Base-by-base conservation (phyloP, 2,329 filamentous ascomycete species). In the Aspergillus quadricinctus region DNA sequence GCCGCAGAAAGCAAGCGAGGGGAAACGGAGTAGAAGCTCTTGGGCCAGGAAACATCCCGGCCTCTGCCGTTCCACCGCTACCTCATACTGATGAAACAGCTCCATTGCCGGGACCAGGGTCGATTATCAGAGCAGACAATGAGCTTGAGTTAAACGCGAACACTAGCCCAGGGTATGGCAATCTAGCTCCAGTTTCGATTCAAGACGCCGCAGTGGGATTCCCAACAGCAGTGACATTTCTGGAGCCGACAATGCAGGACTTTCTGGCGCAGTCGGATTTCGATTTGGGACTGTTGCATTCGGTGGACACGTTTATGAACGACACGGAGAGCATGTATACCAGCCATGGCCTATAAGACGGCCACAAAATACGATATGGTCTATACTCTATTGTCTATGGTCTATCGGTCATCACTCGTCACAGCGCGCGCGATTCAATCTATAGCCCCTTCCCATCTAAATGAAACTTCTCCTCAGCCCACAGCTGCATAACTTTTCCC, bases 171-270 rank as follows among this genome's bases (percentile, higher is more conserved):
- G 31, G 31, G 14, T 17, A 37, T 37, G 31, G 14, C 14, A 37
- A 17, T 14, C 31, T 7, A n/a, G 31, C 31, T 14, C 31, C 31
- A 17, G 5, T 37, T 17, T 17, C 19, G 28, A 43, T 21, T 23
- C 37, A 35, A 25, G 46, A 69, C 5, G 59, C 59, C 3, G 51
- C 62, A 8, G 60, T 55, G 9, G 70, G 69, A 8, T 73, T 72
- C 53, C 72, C 71, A 37, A 72, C 71, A 0, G 70, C 69, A 45
- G 73, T 74, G 70, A 65, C 72, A 8, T 72, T 74, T 49, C 57
- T 73, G 43, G 70, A 74, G 50, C 72, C 72, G 23, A 74, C 71
- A 7, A 72, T 74, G 71, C 71, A 74, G 54, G 69, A 73, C 49
- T 74, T 74, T 19, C 59, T 74, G 1, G 70, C 72, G 19, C 71